A percentile compares a stretch with the other conserved stretches of the same genome.
phyloP scores from a whole-genome alignment of 139 green algal species.

The Gonium pectorale region DNA sequence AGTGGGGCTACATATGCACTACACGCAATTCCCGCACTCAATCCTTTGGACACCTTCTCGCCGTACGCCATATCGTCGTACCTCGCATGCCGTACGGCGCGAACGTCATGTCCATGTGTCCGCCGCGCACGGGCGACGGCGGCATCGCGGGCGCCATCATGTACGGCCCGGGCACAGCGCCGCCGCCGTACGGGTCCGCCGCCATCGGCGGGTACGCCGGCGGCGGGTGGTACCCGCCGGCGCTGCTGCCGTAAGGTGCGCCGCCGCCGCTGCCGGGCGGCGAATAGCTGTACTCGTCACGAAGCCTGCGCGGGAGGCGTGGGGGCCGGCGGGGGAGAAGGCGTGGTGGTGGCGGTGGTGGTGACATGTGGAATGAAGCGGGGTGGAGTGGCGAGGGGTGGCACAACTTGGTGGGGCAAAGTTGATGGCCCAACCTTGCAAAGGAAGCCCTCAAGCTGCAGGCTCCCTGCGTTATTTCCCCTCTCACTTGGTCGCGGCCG shows the following conservation, averaged over 20 bases:
- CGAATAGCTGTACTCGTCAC: conserved; percentile 28
- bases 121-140: conserved; percentile 14
- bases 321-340: no score
- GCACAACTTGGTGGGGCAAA: neutral
- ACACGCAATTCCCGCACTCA: no score
- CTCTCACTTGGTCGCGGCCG: no score
- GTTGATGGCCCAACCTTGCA: neutral
- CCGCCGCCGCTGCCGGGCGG: neutral
- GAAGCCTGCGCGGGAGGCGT: neutral
- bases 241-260: neutral
- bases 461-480: no score
- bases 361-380: no score
- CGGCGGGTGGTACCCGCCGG: neutral
- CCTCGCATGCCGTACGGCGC: conserved; percentile 24
- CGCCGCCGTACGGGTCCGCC: conserved; percentile 6
- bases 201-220: neutral
- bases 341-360: no score
- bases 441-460: no score
- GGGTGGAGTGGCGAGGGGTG: no score
- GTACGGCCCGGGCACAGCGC: neutral
- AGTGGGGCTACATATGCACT: no score
- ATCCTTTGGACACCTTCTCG: no score
- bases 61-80: no score
- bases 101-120: neutral
- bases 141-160: conserved; percentile 29